These are phyloP conservation scores for Ophiocordyceps camponoti-saundersi DNA, from an alignment of 2,329 filamentous ascomycete species.

Conservation along the genomic window DNA sequence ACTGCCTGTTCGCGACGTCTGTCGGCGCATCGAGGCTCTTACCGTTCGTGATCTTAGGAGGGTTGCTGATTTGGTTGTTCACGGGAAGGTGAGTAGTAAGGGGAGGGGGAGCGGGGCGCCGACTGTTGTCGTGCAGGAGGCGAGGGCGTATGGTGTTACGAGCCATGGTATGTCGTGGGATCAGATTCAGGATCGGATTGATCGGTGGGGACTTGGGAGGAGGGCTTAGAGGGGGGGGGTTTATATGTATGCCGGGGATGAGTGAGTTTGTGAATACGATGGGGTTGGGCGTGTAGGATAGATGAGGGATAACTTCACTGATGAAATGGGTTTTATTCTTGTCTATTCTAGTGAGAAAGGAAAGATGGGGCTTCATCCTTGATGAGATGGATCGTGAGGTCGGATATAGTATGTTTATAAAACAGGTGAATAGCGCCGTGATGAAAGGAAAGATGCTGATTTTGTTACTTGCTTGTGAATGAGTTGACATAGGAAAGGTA, in stretches of 20 bases:
- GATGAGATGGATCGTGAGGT: too few species aligned
- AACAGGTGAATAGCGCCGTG: too few species aligned
- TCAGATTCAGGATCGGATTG: slow-evolving; percentile 76
- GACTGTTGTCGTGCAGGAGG: slow-evolving; percentile 89
- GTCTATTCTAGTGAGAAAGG: too few species aligned
- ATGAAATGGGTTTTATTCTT: too few species aligned
- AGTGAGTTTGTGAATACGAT: slow-evolving; percentile 2
- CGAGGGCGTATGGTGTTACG: slow-evolving; percentile 53
- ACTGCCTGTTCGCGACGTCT: slow-evolving; percentile 88
- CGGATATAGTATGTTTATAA: too few species aligned
- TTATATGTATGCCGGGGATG: slow-evolving; percentile 5
- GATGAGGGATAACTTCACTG: too few species aligned
- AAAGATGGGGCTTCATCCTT: too few species aligned
- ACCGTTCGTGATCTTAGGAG: slow-evolving; percentile 66
- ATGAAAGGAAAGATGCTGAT: too few species aligned
- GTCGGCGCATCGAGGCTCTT: slow-evolving; percentile 63
- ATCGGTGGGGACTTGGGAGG: slow-evolving; percentile 65
- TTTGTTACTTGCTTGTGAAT: too few species aligned
- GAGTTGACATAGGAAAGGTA: too few species aligned
- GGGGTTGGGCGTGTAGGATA: too few species aligned
- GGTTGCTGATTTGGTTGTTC: slow-evolving; percentile 64
- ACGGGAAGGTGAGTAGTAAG: slow-evolving; percentile 56
- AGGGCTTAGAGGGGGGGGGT: slow-evolving; percentile 7
- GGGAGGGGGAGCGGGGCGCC: slow-evolving; percentile 73
- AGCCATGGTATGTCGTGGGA: slow-evolving; percentile 62